Base-by-base conservation (phyloP, 202 grass and related monocot genomes). In the Schoenoplectus tabernaemontani region DNA sequence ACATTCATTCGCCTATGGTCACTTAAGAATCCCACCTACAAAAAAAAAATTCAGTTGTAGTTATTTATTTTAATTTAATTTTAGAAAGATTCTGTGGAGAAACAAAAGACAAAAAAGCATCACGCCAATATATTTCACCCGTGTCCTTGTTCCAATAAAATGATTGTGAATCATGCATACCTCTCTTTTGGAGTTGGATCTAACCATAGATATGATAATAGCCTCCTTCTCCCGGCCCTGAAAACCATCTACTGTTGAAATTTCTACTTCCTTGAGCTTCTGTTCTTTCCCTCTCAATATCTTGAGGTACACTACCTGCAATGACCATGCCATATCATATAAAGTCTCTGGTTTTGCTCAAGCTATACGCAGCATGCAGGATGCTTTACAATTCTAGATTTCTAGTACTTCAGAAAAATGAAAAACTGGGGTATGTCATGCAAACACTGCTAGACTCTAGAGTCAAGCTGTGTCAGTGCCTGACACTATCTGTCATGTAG, bases 241-340 rank as follows among this genome's bases (percentile, higher is more conserved):
- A 77, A 98, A 98, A 7, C 95, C 95, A 86, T 98, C 95, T 70
- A 98, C 95, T 3, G 95, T 98, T 0, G 95, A 98, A 86, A 98
- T 98, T 83, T 98, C 91, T 38, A 92, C 80, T 76, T 98, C 91
- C 82, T 92, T 98, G 47, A 98, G 67, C 85, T 83, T 92, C 76
- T 71, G 65, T 79, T 90, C 86, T 85, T 94, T 92, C 57, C 90
- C 91, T 88, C 91, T 92, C 88, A 92, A 60, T 82, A 90, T 94
- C 83, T 89, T 98, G 78, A 98, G 76, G 83, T 81, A 92, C 36
- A 85, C 87, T 30, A 94, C 95, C 94, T 97, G 81, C 41, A 54
- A 6, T 53, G 10, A 59, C 47, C 20, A 74, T 51, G 34, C 22
- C 70, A 74, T 33, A 74, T 74, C 46, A 74, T 16, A 34, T 0